Evolutionary conservation across 495 filamentous ascomycete genomes (phyloP).

Genomic region (Penicillium longicatenatum): DNA sequence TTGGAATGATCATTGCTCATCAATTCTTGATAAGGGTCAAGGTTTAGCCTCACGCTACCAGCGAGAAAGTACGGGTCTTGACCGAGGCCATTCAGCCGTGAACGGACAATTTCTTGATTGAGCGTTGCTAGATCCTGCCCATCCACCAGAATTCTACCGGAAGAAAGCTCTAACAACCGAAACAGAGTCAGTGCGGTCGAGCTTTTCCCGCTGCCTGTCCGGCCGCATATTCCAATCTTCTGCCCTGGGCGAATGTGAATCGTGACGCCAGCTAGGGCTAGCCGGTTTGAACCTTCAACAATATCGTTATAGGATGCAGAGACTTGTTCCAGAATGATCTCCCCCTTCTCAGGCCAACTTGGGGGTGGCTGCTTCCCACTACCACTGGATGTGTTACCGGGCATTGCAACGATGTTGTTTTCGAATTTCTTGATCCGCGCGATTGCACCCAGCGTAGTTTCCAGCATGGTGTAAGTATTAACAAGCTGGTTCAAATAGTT

Average conservation of each 20-base stretch:
- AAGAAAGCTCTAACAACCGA: constrained; percentile 50
- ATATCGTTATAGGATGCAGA: constrained; percentile 40
- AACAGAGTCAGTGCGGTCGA: constrained; percentile 60
- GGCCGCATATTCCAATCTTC: constrained; percentile 51
- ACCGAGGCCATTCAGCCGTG: constrained; percentile 55
- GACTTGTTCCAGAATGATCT: constrained; percentile 41
- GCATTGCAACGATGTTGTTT: too few species aligned
- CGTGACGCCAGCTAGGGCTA: constrained; percentile 43
- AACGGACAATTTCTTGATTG: constrained; percentile 47
- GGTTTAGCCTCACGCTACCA: constrained; percentile 56
- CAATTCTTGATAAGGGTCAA: constrained; percentile 39
- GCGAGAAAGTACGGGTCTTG: constrained; percentile 64
- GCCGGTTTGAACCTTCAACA: constrained; percentile 36
- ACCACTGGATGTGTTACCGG: constrained; percentile 26
- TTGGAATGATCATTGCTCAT: constrained; percentile 7
- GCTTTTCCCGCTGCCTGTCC: constrained; percentile 59
- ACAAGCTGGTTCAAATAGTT: constrained; percentile 23
- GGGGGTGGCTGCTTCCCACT: constrained; percentile 3
- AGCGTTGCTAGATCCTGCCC: constrained; percentile 51
- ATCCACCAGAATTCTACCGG: constrained; percentile 57
- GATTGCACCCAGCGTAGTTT: constrained; percentile 34
- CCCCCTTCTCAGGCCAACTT: constrained; percentile 74
- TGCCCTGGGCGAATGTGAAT: constrained; percentile 50
- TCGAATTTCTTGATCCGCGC: constrained; percentile 35
- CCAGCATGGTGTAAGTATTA: constrained; percentile 27